Evolutionary conservation across 192 early-diverging fungal genomes (phyloP).

Genomic region (Coemansia asiatica): DNA sequence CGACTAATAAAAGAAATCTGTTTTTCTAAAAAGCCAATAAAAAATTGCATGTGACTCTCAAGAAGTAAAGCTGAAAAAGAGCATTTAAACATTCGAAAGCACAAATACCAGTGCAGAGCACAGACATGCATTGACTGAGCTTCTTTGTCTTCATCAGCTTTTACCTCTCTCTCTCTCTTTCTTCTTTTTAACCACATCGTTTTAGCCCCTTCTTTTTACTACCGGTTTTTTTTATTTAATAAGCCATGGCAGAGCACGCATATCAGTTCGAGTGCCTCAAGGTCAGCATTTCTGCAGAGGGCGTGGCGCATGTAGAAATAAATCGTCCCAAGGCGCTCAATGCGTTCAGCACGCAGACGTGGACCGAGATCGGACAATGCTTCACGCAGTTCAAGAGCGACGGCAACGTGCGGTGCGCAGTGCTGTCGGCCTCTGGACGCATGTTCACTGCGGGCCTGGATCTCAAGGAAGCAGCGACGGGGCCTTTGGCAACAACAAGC

Average conservation of each 20-base stretch:
- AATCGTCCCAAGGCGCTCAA: slow-evolving; percentile 83
- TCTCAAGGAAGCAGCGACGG: slow-evolving; percentile 54
- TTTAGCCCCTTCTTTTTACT: too few relatives aligned
- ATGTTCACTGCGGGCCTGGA: slow-evolving; percentile 94
- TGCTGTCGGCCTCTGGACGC: slow-evolving; percentile 72
- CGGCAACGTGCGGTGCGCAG: slow-evolving; percentile 68
- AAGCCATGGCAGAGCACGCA: not conserved
- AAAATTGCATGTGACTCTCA: too few relatives aligned
- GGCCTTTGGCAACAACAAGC: slow-evolving; percentile 24
- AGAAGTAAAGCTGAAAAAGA: too few relatives aligned
- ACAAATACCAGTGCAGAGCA: too few relatives aligned
- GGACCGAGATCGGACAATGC: slow-evolving; percentile 64
- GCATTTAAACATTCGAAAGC: too few relatives aligned
- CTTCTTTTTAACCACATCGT: too few relatives aligned
- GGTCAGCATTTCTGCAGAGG: slow-evolving; percentile 57
- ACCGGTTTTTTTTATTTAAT: not conserved
- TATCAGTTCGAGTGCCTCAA: slow-evolving; percentile 65
- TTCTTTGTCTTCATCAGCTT: too few relatives aligned
- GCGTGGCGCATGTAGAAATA: slow-evolving; percentile 79
- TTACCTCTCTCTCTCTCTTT: slow-evolving; percentile 1
- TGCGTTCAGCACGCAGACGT: slow-evolving; percentile 69
- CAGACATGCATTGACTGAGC: too few relatives aligned
- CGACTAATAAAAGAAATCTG: slow-evolving; percentile 6
- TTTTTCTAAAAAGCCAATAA: too few relatives aligned
- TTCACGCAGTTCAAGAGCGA: slow-evolving; percentile 65